Conservation (phyloP, 176 grass and related monocot species). For the Musa acuminata region DNA sequence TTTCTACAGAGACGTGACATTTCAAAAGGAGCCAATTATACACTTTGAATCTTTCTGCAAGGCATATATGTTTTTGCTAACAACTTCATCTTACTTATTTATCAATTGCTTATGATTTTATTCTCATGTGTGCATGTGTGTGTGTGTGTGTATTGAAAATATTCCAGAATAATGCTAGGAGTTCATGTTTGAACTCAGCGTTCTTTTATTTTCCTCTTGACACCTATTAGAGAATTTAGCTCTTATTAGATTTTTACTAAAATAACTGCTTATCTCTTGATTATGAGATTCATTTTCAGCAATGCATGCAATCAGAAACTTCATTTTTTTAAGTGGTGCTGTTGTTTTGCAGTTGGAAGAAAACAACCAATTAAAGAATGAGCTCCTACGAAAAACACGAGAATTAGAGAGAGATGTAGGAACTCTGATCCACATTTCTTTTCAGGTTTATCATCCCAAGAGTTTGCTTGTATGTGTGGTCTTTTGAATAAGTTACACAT, state of each 20-base stretch:
- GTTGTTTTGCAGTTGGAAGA: conserved; percentile 46
- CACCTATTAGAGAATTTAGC: not conserved
- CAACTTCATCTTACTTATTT: no score
- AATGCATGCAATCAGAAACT: not conserved
- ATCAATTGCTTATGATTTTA: no score
- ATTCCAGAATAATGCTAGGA: not conserved
- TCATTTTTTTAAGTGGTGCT: not conserved
- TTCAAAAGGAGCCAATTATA: no score
- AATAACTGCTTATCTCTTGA: not conserved
- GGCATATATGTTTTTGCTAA: no score
- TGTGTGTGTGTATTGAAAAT: not conserved
- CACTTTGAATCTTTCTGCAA: no score
- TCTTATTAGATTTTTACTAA: not conserved
- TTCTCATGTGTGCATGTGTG: no score
- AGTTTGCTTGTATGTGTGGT: not conserved
- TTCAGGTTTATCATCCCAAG: not conserved
- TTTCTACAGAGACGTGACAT: no score
- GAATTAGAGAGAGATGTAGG: conserved; percentile 63
- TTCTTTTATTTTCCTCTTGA: not conserved
- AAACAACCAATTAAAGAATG: conserved; percentile 68
- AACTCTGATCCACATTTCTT: not conserved
- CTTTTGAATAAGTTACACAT: not conserved
- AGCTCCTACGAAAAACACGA: conserved; percentile 50
- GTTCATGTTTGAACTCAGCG: not conserved
- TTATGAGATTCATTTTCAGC: not conserved